phyloP scores from a whole-genome alignment of 495 filamentous ascomycete genomes.

The Trichoderma virens region DNA sequence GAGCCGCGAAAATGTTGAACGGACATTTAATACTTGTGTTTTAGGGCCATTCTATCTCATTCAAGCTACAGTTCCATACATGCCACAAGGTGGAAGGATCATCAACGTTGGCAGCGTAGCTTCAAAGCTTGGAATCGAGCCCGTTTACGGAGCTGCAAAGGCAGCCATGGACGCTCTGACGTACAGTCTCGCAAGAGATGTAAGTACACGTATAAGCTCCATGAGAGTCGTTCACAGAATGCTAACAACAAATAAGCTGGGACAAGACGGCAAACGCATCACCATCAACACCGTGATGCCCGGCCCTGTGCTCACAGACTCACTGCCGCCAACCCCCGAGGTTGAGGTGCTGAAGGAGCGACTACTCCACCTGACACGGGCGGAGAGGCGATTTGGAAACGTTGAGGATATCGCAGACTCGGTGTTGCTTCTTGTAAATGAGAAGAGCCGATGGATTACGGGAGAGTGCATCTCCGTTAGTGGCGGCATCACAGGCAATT shows the following conservation, averaged over 20 bases:
- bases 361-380: conserved; percentile 21
- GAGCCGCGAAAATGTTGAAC: conserved; percentile 16
- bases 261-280: conserved; percentile 24
- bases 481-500: conserved; percentile 27
- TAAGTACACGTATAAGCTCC: conserved; percentile 6
- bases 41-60: conserved; percentile 24
- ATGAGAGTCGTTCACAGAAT: not conserved
- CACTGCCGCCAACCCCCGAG: conserved; percentile 7
- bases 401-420: conserved; percentile 40
- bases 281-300: conserved; percentile 33
- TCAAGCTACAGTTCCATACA: conserved; percentile 25
- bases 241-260: conserved; percentile 17
- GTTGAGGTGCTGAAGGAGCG: conserved; percentile 3
- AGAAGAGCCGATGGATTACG: conserved; percentile 45
- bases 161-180: conserved; percentile 27
- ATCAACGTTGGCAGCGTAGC: conserved; percentile 36
- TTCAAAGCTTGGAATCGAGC: conserved; percentile 20
- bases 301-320: conserved; percentile 27
- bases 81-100: conserved; percentile 31
- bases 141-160: conserved; percentile 26
- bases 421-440: conserved; percentile 36
- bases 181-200: conserved; percentile 20
- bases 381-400: conserved; percentile 25
- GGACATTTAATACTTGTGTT: conserved; percentile 21
- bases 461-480: conserved; percentile 41